Evolutionary conservation across 805 yeast genomes (phyloP), one percentile per base, ranked within the genome.

Genomic region (Starmerella sirachaensis): DNA sequence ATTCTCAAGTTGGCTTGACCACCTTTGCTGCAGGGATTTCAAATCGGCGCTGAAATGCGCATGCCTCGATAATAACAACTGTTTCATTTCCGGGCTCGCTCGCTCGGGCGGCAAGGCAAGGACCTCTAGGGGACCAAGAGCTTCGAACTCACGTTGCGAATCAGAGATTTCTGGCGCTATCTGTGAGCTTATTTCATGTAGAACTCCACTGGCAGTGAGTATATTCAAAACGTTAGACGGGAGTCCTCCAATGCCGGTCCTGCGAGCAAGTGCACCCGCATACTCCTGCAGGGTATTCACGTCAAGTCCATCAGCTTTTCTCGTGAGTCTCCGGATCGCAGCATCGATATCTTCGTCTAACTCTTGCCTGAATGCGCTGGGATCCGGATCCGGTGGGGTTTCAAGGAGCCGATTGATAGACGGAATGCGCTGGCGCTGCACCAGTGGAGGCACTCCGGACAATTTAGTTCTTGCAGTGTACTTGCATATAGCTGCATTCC

Each of bases 391-490:
- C 6, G 31, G 20, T n/a, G 40, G 35, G 3, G 9, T n/a, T 4
- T 13, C 12, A 11, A 29, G 11, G 2, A 43, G 18, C 27, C 37
- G 39, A 29, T 46, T 43, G 10, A 46, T 35, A 4, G 34, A 30
- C 1, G 50, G 46, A 2, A 41, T 33, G 10, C 48, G 18, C 12
- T 30, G 21, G 5, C 41, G 33, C 2, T 31, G 4, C 8, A 7
- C 18, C 14, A 36, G 14, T 8, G 35, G 31, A 9, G 13, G 27
- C 6, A n/a, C n/a, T n/a, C n/a, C n/a, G n/a, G n/a, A n/a, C n/a
- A n/a, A n/a, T n/a, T n/a, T n/a, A 16, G 3, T 2, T 9, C 31
- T 21, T 6, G 32, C 32, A 1, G 26, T 7, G 27, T 36, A 43
- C 21, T 14, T 23, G 21, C 36, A 40, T 4, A 17, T 18, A 12